Percentiles rank a stretch among this genome's conserved stretches.
Conservation (phyloP, 179 eudicot species). For the Dionaea muscipula region DNA sequence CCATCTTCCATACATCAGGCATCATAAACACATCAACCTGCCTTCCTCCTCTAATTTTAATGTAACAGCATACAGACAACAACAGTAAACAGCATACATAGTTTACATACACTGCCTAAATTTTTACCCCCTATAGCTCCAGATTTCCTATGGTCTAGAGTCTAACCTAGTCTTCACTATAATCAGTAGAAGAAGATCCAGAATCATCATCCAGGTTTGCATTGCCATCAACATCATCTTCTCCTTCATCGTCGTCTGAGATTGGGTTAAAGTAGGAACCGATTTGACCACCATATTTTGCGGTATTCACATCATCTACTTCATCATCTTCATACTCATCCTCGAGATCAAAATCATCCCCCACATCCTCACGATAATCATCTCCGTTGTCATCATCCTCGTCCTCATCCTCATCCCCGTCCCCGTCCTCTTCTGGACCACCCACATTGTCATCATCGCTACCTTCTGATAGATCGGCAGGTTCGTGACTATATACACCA, state of each 20-base stretch:
- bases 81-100: too few relatives aligned
- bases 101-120: too few relatives aligned
- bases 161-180: conserved; percentile 30
- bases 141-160: background rate
- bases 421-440: conserved; percentile 37
- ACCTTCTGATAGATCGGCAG: conserved; percentile 18
- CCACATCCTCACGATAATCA: conserved; percentile 25
- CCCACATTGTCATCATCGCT: conserved; percentile 20
- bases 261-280: too few relatives aligned
- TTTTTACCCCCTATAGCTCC: too few relatives aligned
- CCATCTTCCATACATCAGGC: too few relatives aligned
- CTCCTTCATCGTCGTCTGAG: too few relatives aligned
- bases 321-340: conserved; percentile 32
- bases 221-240: conserved; percentile 15
- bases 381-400: conserved; percentile 16
- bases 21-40: too few relatives aligned
- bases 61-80: too few relatives aligned
- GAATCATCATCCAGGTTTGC: conserved; percentile 31
- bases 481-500: conserved; percentile 22
- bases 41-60: too few relatives aligned
- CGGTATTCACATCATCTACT: conserved; percentile 19
- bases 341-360: conserved; percentile 30
- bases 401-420: conserved; percentile 11
- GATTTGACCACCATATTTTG: too few relatives aligned
- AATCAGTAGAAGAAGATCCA: conserved; percentile 44